A percentile compares a stretch with the other conserved stretches of the same genome.
phyloP scores from a whole-genome alignment of 164 flowering plant species.

The Chimonanthus salicifolius region DNA sequence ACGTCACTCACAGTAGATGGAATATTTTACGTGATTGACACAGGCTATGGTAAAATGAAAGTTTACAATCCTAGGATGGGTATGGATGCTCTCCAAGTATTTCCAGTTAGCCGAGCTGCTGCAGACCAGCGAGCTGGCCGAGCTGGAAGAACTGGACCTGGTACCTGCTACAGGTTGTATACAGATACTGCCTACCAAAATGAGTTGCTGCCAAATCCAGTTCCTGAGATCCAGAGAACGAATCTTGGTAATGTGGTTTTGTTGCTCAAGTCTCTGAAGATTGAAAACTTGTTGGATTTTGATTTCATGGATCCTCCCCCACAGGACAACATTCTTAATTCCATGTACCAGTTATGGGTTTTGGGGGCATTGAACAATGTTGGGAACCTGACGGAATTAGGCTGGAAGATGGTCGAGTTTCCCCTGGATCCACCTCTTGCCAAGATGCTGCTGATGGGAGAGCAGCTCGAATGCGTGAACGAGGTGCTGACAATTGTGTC shows the following conservation, averaged over 20 bases:
- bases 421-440: conserved; percentile 95
- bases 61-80: conserved; percentile 93
- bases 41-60: conserved; percentile 92
- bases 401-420: conserved; percentile 96
- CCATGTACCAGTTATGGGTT: conserved; percentile 94
- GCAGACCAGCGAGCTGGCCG: conserved; percentile 95
- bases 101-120: conserved; percentile 87
- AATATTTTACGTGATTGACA: conserved; percentile 82
- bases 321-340: conserved; percentile 81
- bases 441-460: conserved; percentile 87
- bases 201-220: conserved; percentile 84
- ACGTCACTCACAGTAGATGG: conserved; percentile 97
- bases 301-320: conserved; percentile 99
- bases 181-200: conserved; percentile 77
- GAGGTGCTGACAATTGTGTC: conserved; percentile 89
- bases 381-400: conserved; percentile 70
- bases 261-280: conserved; percentile 73
- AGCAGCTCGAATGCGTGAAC: conserved; percentile 56
- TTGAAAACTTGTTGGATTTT: conserved; percentile 78
- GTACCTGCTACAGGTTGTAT: conserved; percentile 78
- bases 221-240: conserved; percentile 90
- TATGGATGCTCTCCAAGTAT: conserved; percentile 94
- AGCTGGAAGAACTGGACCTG: conserved; percentile 96
- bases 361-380: conserved; percentile 83
- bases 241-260: conserved; percentile 89